Evolutionary conservation across 2,329 filamentous ascomycete genomes (phyloP), one percentile per base, ranked within the genome.

Genomic region (Leptographium procerum): DNA sequence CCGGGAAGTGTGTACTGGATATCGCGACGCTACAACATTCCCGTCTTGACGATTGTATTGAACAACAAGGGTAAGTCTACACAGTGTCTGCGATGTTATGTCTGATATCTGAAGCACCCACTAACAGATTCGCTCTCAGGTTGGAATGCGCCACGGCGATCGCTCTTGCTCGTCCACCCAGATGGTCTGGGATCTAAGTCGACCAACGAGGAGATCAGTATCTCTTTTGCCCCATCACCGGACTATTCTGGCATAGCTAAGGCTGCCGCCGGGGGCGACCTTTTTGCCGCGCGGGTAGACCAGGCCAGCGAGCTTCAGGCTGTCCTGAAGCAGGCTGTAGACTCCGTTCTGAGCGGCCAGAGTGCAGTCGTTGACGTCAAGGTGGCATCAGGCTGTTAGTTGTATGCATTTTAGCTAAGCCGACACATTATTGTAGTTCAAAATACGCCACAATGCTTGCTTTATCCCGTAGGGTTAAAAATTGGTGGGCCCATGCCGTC

Each of bases 131-230:
- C 28, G 40, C 16, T 43, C 14, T 9, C 56, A 75, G 79, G 80
- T 47, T 84, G 81, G 81, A 83, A 85, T 64, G 81, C 82, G 1
- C 82, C 82, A 4, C 74, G 81, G 3, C 75, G 74, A 43, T 84
- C 80, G 1, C 68, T 82, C 48, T 69, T 81, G 2, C 72, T 84
- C 14, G 81, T 84, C 1, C 81, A 84, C 61, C 81, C 82, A 0
- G 71, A 83, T 4, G 82, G 81, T 0, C 66, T 77, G 3, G 81
- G 77, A 1, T 77, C 80, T 29, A 72, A 69, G 64, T 78, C 79
- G 1, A 77, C 73, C n/a, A 83, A 83, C 66, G 80, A 82, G 59
- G 82, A 84, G 66, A 77, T 84, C 63, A 84, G 83, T 65, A 83
- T 84, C 62, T 80, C 78, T 1, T 83, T 85, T 61, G 72, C 75